phyloP scores from a whole-genome alignment of 352 stramenopile species.

The Globisporangium orthogonon region DNA sequence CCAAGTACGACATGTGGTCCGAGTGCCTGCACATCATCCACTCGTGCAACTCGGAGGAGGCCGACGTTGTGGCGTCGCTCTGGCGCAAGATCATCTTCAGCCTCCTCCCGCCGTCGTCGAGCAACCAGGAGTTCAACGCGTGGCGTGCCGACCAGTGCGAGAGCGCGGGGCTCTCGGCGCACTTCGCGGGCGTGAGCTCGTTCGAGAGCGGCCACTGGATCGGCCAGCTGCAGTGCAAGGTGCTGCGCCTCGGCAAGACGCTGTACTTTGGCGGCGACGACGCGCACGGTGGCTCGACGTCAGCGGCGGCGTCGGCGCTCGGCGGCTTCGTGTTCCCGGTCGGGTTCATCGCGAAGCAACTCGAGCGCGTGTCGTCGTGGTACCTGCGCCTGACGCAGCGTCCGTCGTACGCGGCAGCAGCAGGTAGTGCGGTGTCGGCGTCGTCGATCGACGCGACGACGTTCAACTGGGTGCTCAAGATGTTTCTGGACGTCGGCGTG shows the following conservation, averaged over 20 bases:
- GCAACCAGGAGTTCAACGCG: conserved; percentile 58
- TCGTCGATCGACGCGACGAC: conserved; percentile 55
- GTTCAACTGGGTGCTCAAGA: conserved; percentile 79
- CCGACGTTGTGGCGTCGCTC: conserved; percentile 49
- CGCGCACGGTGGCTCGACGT: conserved; percentile 33
- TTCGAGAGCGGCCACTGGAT: conserved; percentile 82
- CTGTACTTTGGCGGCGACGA: conserved; percentile 58
- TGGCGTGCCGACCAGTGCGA: conserved; percentile 70
- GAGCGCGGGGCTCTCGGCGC: conserved; percentile 41
- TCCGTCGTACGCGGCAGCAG: conserved; percentile 23
- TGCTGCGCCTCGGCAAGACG: conserved; percentile 67
- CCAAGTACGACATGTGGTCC: conserved; percentile 84
- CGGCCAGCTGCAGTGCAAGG: conserved; percentile 69
- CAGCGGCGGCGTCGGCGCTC: conserved; percentile 19
- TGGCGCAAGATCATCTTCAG: conserved; percentile 79
- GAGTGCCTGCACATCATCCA: conserved; percentile 86
- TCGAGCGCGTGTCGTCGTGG: conserved; percentile 78
- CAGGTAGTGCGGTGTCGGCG: conserved; percentile 25
- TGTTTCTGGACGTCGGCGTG: conserved; percentile 80
- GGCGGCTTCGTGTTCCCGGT: conserved; percentile 71
- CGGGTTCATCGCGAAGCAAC: conserved; percentile 57
- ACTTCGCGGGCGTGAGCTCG: conserved; percentile 29
- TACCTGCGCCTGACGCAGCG: conserved; percentile 61
- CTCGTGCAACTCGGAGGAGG: conserved; percentile 77
- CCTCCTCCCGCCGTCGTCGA: conserved; percentile 55